These are phyloP conservation scores for Helotiales sp. DNA, from an alignment of 2,329 filamentous ascomycete species.

Conservation along the genomic window DNA sequence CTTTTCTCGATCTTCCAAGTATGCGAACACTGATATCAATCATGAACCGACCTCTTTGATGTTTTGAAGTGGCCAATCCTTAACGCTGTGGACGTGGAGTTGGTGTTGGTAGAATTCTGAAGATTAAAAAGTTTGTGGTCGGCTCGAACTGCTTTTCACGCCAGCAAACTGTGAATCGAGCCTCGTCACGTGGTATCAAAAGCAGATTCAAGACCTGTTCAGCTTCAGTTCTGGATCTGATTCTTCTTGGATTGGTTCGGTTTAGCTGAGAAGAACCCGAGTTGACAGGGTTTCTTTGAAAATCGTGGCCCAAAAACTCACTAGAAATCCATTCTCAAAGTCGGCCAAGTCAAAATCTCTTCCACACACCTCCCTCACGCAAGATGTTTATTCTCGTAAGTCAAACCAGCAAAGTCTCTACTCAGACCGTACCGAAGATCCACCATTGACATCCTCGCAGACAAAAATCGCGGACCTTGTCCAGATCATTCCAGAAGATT, in stretches of 20 bases:
- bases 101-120: not conserved
- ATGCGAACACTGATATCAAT: not conserved
- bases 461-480: slow-evolving; percentile 94
- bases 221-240: not conserved
- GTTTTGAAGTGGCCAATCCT: not conserved
- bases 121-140: not conserved
- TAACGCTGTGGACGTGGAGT: not conserved
- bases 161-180: not conserved
- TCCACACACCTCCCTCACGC: not conserved
- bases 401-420: slow-evolving; percentile 13
- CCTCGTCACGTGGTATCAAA: slow-evolving; percentile 6
- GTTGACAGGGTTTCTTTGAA: not conserved
- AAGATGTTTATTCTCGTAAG: slow-evolving; percentile 57
- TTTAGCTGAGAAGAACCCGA: too few species aligned
- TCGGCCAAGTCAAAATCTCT: not conserved
- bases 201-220: not conserved
- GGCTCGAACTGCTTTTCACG: not conserved
- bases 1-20: not conserved
- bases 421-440: not conserved
- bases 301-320: too few species aligned
- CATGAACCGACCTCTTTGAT: not conserved
- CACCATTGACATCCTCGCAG: slow-evolving; percentile 52
- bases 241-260: not conserved
- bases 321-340: not conserved
- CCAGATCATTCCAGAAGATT: slow-evolving; percentile 88